These are phyloP conservation scores for Toxoplasma gondii DNA, from an alignment of 169 alveolate genomes.

Conservation along the genomic window DNA sequence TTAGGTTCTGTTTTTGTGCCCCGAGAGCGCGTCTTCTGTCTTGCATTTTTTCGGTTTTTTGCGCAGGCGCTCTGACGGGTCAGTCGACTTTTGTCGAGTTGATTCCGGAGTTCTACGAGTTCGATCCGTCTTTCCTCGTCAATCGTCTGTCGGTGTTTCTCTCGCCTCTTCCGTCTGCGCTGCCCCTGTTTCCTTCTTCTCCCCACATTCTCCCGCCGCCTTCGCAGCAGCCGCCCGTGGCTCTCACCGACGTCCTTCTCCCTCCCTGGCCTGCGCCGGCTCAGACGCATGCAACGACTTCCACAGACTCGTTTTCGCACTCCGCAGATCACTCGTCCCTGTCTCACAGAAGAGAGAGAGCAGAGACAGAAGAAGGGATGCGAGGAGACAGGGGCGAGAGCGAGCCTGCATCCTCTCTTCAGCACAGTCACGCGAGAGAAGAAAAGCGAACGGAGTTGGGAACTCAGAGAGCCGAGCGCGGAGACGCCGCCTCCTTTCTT, in stretches of 20 bases:
- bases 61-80: constrained; percentile 72
- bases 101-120: constrained; percentile 93
- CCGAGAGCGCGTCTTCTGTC: background rate
- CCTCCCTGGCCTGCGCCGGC: constrained; percentile 85
- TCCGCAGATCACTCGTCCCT: too few relatives aligned
- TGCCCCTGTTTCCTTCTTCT: constrained; percentile 50
- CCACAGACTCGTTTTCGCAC: too few relatives aligned
- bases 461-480: constrained; percentile 43
- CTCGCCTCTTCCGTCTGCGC: constrained; percentile 37
- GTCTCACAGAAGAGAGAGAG: too few relatives aligned
- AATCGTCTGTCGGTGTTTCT: constrained; percentile 78
- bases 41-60: background rate
- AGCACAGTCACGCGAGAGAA: background rate
- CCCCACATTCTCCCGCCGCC: constrained; percentile 6
- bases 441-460: background rate
- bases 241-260: constrained; percentile 82
- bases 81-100: constrained; percentile 89
- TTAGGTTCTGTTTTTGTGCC: too few relatives aligned
- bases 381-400: too few relatives aligned
- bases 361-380: too few relatives aligned
- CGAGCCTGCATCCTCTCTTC: background rate
- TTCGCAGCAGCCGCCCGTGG: background rate
- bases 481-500: constrained; percentile 79
- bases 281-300: background rate
- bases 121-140: constrained; percentile 84